Evolutionary conservation across 208 protist species (phyloP).

Genomic region (Leishmania amazonensis): DNA sequence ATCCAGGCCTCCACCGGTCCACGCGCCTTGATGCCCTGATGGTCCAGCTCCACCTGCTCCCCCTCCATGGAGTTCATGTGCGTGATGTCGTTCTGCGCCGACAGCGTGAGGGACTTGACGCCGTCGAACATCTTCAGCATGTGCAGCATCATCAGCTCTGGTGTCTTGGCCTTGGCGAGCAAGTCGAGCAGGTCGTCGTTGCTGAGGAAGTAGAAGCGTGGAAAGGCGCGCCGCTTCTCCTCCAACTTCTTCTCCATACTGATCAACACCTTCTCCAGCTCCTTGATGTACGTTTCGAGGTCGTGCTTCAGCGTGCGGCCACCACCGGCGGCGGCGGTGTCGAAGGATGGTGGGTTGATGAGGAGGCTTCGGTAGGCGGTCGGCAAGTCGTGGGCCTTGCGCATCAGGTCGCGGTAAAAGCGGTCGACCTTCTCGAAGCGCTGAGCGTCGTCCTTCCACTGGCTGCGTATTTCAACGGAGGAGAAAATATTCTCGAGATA

Average conservation of each 20-base stretch:
- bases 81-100: constrained; percentile 88
- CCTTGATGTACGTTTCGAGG: constrained; percentile 90
- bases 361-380: constrained; percentile 90
- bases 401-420: constrained; percentile 96
- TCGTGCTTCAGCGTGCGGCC: constrained; percentile 82
- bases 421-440: constrained; percentile 95
- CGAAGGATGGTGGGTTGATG: constrained; percentile 84
- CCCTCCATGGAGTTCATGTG: constrained; percentile 93
- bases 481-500: constrained; percentile 97
- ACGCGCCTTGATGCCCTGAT: constrained; percentile 95
- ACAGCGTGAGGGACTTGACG: constrained; percentile 89
- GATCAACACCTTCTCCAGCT: constrained; percentile 95
- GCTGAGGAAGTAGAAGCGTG: constrained; percentile 98
- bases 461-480: constrained; percentile 95
- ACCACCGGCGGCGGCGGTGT: constrained; percentile 37
- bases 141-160: constrained; percentile 97
- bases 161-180: constrained; percentile 97
- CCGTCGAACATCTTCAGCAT: constrained; percentile 98
- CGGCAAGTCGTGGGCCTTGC: constrained; percentile 90
- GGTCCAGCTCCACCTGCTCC: constrained; percentile 88
- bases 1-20: constrained; percentile 97
- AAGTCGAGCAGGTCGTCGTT: constrained; percentile 98
- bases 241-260: constrained; percentile 96
- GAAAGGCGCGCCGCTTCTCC: constrained; percentile 95
- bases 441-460: constrained; percentile 97